phyloP scores from a whole-genome alignment of 768 basidiomycete species.

The Terana coerulea region DNA sequence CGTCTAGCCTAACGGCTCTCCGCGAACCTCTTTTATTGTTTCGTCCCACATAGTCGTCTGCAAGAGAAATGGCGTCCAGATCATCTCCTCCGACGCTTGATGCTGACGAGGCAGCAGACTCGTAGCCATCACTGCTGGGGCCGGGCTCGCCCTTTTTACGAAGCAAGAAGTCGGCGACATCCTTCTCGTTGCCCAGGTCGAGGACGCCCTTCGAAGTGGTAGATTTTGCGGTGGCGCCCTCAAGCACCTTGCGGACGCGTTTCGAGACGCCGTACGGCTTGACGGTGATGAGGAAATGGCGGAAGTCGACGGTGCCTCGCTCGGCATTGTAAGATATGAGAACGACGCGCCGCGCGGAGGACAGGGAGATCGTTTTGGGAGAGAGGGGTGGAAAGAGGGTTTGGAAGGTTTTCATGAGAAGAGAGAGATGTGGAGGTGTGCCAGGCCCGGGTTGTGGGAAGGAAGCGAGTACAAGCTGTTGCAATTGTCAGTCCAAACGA shows the following conservation, averaged over 20 bases:
- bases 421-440: conserved; percentile 79
- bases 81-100: conserved; percentile 86
- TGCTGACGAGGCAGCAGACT: conserved; percentile 76
- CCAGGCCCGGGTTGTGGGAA: conserved; percentile 72
- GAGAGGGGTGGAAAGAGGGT: conserved; percentile 92
- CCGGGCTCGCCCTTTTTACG: conserved; percentile 60
- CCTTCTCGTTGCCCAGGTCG: conserved; percentile 86
- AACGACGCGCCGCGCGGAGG: conserved; percentile 91
- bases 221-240: conserved; percentile 43
- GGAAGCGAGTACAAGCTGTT: conserved; percentile 87
- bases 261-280: conserved; percentile 92
- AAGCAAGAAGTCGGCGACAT: conserved; percentile 93
- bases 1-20: conserved; percentile 87
- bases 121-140: conserved; percentile 59
- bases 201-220: conserved; percentile 45
- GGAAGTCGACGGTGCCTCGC: conserved; percentile 82
- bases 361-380: conserved; percentile 72
- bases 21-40: conserved; percentile 91
- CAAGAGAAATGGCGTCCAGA: conserved; percentile 74
- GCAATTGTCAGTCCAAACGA: neutral
- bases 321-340: conserved; percentile 89
- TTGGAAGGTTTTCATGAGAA: conserved; percentile 96
- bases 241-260: conserved; percentile 84
- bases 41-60: conserved; percentile 91
- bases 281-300: conserved; percentile 94